Conservation (phyloP, 2,329 filamentous ascomycete genomes). For the Epichloe glyceriae region DNA sequence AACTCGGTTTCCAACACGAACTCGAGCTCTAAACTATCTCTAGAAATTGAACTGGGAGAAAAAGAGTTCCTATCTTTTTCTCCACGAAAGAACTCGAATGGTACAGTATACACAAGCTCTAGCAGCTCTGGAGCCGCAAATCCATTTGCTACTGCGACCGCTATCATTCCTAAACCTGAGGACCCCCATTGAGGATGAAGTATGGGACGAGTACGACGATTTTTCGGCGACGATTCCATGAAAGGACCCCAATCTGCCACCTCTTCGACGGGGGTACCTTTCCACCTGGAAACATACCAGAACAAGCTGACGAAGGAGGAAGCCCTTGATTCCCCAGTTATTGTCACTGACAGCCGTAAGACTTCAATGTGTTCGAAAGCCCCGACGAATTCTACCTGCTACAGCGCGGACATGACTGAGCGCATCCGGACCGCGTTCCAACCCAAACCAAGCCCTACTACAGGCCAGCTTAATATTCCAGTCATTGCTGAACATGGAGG, state of each 20-base stretch:
- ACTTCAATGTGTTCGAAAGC: constrained; percentile 21
- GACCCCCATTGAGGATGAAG: constrained; percentile 67
- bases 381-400: constrained; percentile 35
- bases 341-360: constrained; percentile 21
- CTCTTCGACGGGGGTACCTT: constrained; percentile 43
- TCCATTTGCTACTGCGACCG: constrained; percentile 49
- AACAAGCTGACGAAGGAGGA: constrained; percentile 22
- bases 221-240: constrained; percentile 51
- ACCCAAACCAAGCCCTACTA: constrained; percentile 27
- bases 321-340: constrained; percentile 35
- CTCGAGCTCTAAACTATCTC: constrained; percentile 17
- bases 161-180: constrained; percentile 48
- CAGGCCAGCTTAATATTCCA: constrained; percentile 5
- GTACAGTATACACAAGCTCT: constrained; percentile 36
- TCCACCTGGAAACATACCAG: constrained; percentile 40
- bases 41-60: constrained; percentile 17
- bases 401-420: constrained; percentile 41
- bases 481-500: not conserved
- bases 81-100: constrained; percentile 56
- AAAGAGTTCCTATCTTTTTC: constrained; percentile 65
- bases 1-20: constrained; percentile 18
- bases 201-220: constrained; percentile 93
- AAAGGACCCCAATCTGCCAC: constrained; percentile 37
- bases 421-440: constrained; percentile 37
- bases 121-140: constrained; percentile 50